Evolutionary conservation across 345 rosid genomes (phyloP).

Genomic region (Limnanthes douglasii): DNA sequence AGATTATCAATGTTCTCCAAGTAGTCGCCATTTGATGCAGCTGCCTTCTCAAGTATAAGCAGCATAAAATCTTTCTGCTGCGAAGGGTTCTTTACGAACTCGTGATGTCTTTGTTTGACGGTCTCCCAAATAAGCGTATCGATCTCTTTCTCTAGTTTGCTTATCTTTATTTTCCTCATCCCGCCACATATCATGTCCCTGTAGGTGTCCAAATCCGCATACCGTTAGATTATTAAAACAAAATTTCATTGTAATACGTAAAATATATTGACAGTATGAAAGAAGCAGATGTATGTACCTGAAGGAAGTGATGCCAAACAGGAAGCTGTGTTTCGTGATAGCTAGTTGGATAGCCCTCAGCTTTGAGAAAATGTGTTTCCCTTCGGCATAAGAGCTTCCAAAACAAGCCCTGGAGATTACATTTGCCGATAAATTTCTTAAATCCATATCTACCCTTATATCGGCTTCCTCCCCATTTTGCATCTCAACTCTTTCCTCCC

Average conservation of each 20-base stretch:
- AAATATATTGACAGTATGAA: no score
- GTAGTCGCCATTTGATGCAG: conserved; percentile 10
- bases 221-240: no score
- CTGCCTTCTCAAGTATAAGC: conserved; percentile 46
- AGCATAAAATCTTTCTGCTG: conserved; percentile 54
- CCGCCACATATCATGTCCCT: conserved; percentile 19
- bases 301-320: conserved; percentile 14
- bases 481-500: conserved; percentile 27
- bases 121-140: conserved; percentile 60
- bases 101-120: conserved; percentile 33
- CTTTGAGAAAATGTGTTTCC: conserved; percentile 41
- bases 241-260: no score
- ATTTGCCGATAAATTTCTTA: conserved; percentile 37
- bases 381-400: conserved; percentile 36
- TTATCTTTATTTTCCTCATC: conserved; percentile 22
- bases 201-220: no score
- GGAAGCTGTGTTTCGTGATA: conserved; percentile 23
- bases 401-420: conserved; percentile 52
- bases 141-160: conserved; percentile 38
- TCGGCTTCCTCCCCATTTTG: conserved; percentile 16
- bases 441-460: conserved; percentile 29
- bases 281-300: no score
- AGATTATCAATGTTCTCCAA: conserved; percentile 14
- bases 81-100: conserved; percentile 17
- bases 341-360: conserved; percentile 38